Evolutionary conservation across 2,329 filamentous ascomycete species (phyloP).

Genomic region (Penicillium sp.): DNA sequence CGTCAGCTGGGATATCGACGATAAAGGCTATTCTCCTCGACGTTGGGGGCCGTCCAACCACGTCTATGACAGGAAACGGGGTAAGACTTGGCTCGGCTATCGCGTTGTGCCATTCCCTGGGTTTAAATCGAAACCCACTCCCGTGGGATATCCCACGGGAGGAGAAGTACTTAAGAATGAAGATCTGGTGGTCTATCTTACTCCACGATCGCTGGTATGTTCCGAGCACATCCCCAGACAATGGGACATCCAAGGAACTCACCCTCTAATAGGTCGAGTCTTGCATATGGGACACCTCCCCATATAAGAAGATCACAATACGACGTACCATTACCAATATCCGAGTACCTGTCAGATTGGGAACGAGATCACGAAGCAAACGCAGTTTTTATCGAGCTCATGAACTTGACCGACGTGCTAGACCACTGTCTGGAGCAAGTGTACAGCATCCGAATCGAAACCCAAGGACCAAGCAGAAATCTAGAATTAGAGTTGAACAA

Average conservation of each 20-base stretch:
- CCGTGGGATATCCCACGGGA: slow-evolving; percentile 46
- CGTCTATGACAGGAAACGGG: slow-evolving; percentile 48
- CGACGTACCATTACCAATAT: slow-evolving; percentile 42
- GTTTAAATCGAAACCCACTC: slow-evolving; percentile 47
- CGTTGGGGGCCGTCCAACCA: slow-evolving; percentile 48
- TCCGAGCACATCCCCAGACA: not conserved
- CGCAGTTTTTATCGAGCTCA: slow-evolving; percentile 41
- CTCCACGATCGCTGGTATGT: slow-evolving; percentile 49
- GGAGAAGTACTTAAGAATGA: slow-evolving; percentile 46
- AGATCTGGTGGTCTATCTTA: slow-evolving; percentile 50
- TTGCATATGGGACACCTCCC: slow-evolving; percentile 48
- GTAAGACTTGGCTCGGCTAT: slow-evolving; percentile 45
- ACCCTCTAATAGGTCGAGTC: slow-evolving; percentile 38
- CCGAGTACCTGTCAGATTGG: slow-evolving; percentile 27
- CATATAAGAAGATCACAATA: slow-evolving; percentile 41
- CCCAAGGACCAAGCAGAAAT: slow-evolving; percentile 9
- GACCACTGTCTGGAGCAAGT: slow-evolving; percentile 30
- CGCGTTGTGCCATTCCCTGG: slow-evolving; percentile 47
- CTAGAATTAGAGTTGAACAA: slow-evolving; percentile 36
- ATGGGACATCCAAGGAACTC: not conserved
- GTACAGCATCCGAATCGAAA: slow-evolving; percentile 26
- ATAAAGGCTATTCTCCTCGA: slow-evolving; percentile 48
- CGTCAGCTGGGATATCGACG: slow-evolving; percentile 48
- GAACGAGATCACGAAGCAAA: slow-evolving; percentile 24
- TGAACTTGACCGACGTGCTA: slow-evolving; percentile 40